Evolutionary conservation across 352 stramenopile species (phyloP), one percentile per base, ranked within the genome.

Genomic region (Globisporangium alternatum): DNA sequence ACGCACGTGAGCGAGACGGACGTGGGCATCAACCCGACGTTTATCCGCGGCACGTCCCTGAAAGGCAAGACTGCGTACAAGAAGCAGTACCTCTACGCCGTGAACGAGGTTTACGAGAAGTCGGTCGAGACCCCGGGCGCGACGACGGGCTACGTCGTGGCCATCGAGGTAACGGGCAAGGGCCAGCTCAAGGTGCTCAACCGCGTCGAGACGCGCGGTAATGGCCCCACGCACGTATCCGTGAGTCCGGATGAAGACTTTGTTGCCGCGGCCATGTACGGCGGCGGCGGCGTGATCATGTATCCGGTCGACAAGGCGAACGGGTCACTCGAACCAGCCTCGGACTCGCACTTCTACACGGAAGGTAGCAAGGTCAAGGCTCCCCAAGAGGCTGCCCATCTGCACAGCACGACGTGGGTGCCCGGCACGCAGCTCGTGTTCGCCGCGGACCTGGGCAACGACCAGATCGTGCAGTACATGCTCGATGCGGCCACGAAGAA

Each of bases 351-450:
- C 56, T 62, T 77, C 47, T 90, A 79, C 66, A 65, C 45, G 17
- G 43, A 28, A 9, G 73, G 69, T 22, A 86, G 76, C 59, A 51
- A 74, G 13, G 73, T 77, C 4, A 71, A 77, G 48, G 66, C 69
- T 30, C 60, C 68, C 17, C 81, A 88, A 49, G 74, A 83, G 25
- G 72, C 67, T 2, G 55, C 78, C 2, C 80, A 89, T 64, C 73
- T 86, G 68, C 83, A 91, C 72, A 90, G 80, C 57, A 81, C 78
- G 56, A 84, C 71, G 48, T 91, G 83, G 83, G 57, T 84, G 31
- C 72, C 71, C 17, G 72, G 70, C 53, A 77, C 72, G 6, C 75
- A 71, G 1, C 68, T 69, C 56, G 62, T 89, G 28, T 68, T 87
- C 5, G 77, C 69, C 17, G 72, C 80, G 4, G 85, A 91, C 47